Evolutionary conservation across 202 grass and related monocot species (phyloP), one percentile per base, ranked within the genome.

Genomic region (Musa balbisiana): DNA sequence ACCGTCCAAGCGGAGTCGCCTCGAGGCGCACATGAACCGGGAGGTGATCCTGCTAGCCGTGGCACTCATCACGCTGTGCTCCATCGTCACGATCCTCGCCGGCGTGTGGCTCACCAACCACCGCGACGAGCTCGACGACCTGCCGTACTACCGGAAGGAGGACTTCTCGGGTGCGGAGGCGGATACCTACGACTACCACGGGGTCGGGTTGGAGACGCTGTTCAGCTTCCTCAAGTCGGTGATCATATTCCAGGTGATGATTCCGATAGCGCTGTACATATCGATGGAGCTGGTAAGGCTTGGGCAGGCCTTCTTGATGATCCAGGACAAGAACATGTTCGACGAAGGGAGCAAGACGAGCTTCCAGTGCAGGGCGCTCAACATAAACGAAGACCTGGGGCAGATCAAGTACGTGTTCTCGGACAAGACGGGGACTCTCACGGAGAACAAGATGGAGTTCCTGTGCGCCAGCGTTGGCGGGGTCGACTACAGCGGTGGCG

Each of bases 401-500:
- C 33, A 43, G 33, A 43, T 43, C 33, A 43, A 43, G 33, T 43
- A 43, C 33, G 33, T 43, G 33, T 43, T 43, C 33, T 43, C 33
- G 4, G 33, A 43, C 33, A 43, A 43, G 33, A 43, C 33, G 33
- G 33, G 33, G 33, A 43, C 33, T 5, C 33, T 43, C 5, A 96
- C 92, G 11, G 86, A 96, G 77, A 91, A 96, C 73, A 96, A 89
- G 86, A 91, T 91, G 92, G 89, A 89, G 80, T 96, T 96, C 69
- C 80, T 81, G 72, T 91, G 81, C 19, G 84, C 78, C 11, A 91
- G 84, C 86, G 71, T 96, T 51, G 64, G 82, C 24, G 89, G 84
- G 29, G 69, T 85, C 0, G 92, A 92, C 80, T 96, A 89, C 72
- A 91, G 84, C 70, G 83, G 4, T 3, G 33, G 4, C 4, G 33